A percentile compares a stretch with the other conserved stretches of the same genome.
Evolutionary conservation across 768 basidiomycete genomes (phyloP).

Genomic region (Paxillus ammoniavirescens): DNA sequence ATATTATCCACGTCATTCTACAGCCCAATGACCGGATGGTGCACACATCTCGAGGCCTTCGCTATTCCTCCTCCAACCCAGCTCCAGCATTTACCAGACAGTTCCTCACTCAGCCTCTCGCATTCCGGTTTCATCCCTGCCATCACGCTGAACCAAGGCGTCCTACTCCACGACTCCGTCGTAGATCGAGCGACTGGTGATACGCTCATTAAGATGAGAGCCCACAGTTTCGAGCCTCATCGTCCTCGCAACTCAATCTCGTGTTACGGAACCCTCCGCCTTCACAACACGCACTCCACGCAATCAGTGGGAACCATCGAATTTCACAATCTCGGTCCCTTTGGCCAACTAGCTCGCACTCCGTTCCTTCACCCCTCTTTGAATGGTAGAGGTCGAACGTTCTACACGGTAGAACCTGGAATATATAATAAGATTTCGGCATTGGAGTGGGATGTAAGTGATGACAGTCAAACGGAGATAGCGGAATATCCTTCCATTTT

Average conservation of each 20-base stretch:
- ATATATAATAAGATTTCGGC: background rate
- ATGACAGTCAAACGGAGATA: background rate
- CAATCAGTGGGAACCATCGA: slow-evolving; percentile 5
- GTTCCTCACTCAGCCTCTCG: slow-evolving; percentile 3
- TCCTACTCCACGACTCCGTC: slow-evolving; percentile 14
- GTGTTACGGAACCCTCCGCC: slow-evolving; percentile 10
- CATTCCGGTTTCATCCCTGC: slow-evolving; percentile 9
- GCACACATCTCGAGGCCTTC: slow-evolving; percentile 13
- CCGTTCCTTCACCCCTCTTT: slow-evolving; percentile 11
- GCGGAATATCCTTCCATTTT: slow-evolving; percentile 6
- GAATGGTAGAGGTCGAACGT: slow-evolving; percentile 13
- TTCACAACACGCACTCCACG: background rate
- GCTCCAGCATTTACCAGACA: background rate
- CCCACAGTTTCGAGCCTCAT: background rate
- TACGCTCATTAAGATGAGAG: slow-evolving; percentile 7
- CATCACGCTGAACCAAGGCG: background rate
- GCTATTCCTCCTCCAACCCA: slow-evolving; percentile 3
- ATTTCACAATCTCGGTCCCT: slow-evolving; percentile 3
- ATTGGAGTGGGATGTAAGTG: slow-evolving; percentile 15
- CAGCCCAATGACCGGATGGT: background rate
- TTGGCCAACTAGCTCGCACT: background rate
- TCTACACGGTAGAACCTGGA: background rate
- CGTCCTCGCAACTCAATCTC: background rate
- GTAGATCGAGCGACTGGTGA: slow-evolving; percentile 9
- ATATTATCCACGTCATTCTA: slow-evolving; percentile 8